Percentiles rank a stretch among this genome's conserved stretches.
Conservation (phyloP, 345 rosid species). For the Litchi chinensis region DNA sequence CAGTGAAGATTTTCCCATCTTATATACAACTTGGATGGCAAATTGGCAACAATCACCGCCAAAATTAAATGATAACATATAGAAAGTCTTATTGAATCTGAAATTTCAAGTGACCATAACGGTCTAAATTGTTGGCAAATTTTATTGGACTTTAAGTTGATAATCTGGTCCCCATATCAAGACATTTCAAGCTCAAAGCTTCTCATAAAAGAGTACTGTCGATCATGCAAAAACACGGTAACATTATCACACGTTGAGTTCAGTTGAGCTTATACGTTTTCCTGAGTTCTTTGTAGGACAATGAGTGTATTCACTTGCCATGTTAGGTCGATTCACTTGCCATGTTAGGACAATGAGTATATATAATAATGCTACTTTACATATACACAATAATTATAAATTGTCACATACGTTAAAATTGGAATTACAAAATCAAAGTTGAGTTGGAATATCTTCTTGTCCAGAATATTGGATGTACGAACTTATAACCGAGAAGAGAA, state of each 20-base stretch:
- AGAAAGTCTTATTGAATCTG: not conserved
- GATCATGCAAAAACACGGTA: not conserved
- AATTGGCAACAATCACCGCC: no score
- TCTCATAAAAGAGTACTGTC: not conserved
- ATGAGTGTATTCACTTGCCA: not conserved
- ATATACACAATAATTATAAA: no score
- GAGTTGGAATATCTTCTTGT: no score
- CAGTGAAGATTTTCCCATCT: no score
- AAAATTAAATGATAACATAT: no score
- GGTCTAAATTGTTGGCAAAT: not conserved
- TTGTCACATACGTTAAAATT: no score
- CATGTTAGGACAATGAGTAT: not conserved
- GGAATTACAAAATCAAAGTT: no score
- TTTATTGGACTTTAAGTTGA: constrained; percentile 1
- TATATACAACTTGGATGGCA: no score
- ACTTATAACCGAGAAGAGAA: no score
- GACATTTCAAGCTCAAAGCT: not conserved
- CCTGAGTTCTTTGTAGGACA: no score
- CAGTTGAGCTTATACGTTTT: not conserved
- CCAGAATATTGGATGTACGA: no score
- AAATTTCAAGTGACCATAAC: not conserved
- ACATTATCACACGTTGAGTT: not conserved
- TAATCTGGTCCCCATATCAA: not conserved
- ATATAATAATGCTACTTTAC: not conserved
- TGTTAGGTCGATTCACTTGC: not conserved